Conservation (phyloP, 768 basidiomycete species). For the Asterophora lycoperdoides region DNA sequence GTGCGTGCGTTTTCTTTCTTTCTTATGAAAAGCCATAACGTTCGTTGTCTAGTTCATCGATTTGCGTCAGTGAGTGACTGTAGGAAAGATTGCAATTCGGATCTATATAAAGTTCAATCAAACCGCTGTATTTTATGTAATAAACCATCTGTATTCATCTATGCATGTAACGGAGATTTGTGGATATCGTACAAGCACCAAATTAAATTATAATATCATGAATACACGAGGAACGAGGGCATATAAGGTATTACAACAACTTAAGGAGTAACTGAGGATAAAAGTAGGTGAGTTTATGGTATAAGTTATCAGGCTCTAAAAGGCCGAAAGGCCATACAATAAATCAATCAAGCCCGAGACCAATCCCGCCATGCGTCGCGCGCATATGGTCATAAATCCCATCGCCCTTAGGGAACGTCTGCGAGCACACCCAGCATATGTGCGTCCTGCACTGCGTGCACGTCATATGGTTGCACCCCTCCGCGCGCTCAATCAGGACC, state of each 20-base stretch:
- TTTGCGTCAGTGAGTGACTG: too few species aligned
- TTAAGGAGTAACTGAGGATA: not conserved
- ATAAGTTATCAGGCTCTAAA: too few species aligned
- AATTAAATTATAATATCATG: too few species aligned
- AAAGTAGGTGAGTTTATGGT: too few species aligned
- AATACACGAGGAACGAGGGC: not conserved
- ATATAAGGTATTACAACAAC: not conserved
- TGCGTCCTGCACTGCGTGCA: constrained; percentile 72
- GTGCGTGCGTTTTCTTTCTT: constrained; percentile 29
- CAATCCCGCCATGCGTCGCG: constrained; percentile 59
- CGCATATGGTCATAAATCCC: constrained; percentile 83
- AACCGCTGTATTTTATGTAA: too few species aligned
- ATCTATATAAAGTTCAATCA: too few species aligned
- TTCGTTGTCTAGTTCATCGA: constrained; percentile 33
- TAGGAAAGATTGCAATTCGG: too few species aligned
- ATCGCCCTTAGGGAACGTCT: constrained; percentile 61
- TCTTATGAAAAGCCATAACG: not conserved
- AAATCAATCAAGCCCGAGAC: constrained; percentile 22
- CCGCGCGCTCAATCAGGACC: constrained; percentile 63
- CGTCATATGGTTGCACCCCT: constrained; percentile 84
- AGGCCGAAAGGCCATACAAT: too few species aligned
- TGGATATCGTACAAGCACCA: too few species aligned
- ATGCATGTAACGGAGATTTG: too few species aligned
- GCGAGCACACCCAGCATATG: constrained; percentile 76
- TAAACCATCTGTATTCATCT: too few species aligned